Base-by-base conservation (phyloP, 352 stramenopile genomes). In the Globisporangium yorkense region DNA sequence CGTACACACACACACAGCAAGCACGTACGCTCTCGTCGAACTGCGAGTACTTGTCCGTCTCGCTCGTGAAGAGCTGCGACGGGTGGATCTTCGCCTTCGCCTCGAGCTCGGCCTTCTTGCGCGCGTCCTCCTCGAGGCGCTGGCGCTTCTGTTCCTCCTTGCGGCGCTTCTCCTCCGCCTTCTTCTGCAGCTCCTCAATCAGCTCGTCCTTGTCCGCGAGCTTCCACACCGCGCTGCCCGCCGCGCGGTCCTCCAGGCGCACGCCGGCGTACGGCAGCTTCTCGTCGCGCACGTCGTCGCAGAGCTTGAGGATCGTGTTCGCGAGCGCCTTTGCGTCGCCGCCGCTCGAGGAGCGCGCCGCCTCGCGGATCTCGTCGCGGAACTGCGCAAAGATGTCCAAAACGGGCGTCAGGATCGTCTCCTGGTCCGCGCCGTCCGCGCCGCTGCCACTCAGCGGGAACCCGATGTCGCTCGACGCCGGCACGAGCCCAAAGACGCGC, bases 351-450 rank as follows among this genome's bases (percentile, higher is more conserved):
- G 71, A 74, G 54, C 88, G 81, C 20, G 82, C 83, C 2, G 80
- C 75, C 41, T 89, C 72, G 21, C 84, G 83, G 54, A 96, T 88
- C 48, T 89, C 68, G 50, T 92, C 77, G 54, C 91, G 87, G 72
- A 97, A 97, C 54, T 89, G 68, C 18, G 79, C 81, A 50, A 97
- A 87, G 54, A 92, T 93, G 59, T 98, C 87, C n/a, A 98, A 64
- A 27, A 97, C 72, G 1, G 90, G 91, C 35, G 79, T 76, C 15
- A 97, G 63, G 16, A 96, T 71, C 51, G 70, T 84, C 68, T 97
- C 88, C 56, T 96, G 78, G 57, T 91, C 72, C 3, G 33, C 54
- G 37, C 53, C 67, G 27, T 65, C 68, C 1, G 72, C 66, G 21
- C 58, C 68, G 2, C 67, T 75, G 7, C 63, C 47, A 51, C 62